phyloP scores from a whole-genome alignment of 805 yeast species.

The Candida maesae region DNA sequence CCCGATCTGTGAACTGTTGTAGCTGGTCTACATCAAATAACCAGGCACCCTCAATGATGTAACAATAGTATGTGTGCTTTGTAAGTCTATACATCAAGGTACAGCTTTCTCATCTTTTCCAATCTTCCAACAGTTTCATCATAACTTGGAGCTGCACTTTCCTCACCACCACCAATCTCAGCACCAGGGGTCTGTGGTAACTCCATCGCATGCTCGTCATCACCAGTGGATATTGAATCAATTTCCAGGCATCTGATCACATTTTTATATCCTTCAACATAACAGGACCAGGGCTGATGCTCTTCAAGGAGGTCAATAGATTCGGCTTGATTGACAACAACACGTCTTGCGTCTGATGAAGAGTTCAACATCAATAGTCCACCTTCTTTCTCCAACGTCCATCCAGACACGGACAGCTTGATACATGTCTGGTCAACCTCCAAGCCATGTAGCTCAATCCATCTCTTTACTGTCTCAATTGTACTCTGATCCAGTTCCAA shows the following conservation, averaged over 20 bases:
- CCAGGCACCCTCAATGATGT: no score
- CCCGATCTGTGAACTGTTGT: no score
- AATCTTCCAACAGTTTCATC: conserved; percentile 8
- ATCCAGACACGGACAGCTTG: conserved; percentile 32
- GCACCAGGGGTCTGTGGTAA: not conserved
- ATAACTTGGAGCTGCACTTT: not conserved
- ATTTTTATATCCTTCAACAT: conserved; percentile 22
- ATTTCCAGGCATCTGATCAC: conserved; percentile 12
- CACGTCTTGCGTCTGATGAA: conserved; percentile 34
- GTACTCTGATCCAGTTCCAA: conserved; percentile 4
- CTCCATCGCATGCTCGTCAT: not conserved
- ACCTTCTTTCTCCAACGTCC: conserved; percentile 31
- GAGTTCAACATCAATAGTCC: conserved; percentile 30
- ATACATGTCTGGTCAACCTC: conserved; percentile 11
- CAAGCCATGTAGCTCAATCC: conserved; percentile 13
- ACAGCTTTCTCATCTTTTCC: conserved; percentile 15
- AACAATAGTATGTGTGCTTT: no score
- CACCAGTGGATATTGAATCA: not conserved
- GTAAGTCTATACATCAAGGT: no score
- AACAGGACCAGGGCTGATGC: conserved; percentile 38
- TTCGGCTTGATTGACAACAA: conserved; percentile 23
- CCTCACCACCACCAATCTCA: not conserved
- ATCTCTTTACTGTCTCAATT: conserved; percentile 1
- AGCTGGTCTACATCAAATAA: no score
- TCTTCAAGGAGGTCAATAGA: conserved; percentile 31